Percentiles rank a stretch among this genome's conserved stretches.
phyloP scores from a whole-genome alignment of 345 rosid species.

The Cardamine chenopodiifolia region DNA sequence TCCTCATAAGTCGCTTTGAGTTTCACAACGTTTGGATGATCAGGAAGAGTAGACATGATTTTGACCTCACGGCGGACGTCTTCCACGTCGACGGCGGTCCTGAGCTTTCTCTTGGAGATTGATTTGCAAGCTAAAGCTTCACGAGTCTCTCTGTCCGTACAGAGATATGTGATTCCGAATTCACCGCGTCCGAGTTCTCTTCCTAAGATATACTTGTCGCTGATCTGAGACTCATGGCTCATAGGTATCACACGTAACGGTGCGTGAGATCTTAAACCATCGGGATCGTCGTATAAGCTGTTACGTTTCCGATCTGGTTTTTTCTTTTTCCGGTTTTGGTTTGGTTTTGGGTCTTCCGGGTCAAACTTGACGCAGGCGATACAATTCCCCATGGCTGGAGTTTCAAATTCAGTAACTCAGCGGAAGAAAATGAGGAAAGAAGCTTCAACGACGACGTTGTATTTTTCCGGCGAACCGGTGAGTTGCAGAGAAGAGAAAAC shows the following conservation, averaged over 20 bases:
- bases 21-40: constrained; percentile 80
- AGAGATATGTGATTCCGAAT: constrained; percentile 89
- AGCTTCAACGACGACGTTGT: constrained; percentile 20
- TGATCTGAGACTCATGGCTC: constrained; percentile 72
- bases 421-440: background rate
- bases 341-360: constrained; percentile 40
- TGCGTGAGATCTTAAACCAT: constrained; percentile 52
- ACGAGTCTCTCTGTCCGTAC: constrained; percentile 82
- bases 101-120: constrained; percentile 79
- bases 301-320: constrained; percentile 48
- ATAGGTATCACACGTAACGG: constrained; percentile 74
- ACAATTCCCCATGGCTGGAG: constrained; percentile 78
- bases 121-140: constrained; percentile 87
- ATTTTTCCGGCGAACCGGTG: constrained; percentile 17
- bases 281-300: constrained; percentile 49
- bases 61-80: constrained; percentile 94
- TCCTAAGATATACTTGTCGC: constrained; percentile 84
- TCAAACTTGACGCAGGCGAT: constrained; percentile 72
- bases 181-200: constrained; percentile 94
- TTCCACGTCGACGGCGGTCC: constrained; percentile 88
- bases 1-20: constrained; percentile 94
- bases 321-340: constrained; percentile 40
- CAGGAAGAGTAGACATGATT: constrained; percentile 83
- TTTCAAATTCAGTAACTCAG: constrained; percentile 13
- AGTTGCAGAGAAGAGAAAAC: constrained; percentile 49